These are phyloP conservation scores for Cocos nucifera DNA, from an alignment of 176 grass and related monocot species.

Conservation along the genomic window DNA sequence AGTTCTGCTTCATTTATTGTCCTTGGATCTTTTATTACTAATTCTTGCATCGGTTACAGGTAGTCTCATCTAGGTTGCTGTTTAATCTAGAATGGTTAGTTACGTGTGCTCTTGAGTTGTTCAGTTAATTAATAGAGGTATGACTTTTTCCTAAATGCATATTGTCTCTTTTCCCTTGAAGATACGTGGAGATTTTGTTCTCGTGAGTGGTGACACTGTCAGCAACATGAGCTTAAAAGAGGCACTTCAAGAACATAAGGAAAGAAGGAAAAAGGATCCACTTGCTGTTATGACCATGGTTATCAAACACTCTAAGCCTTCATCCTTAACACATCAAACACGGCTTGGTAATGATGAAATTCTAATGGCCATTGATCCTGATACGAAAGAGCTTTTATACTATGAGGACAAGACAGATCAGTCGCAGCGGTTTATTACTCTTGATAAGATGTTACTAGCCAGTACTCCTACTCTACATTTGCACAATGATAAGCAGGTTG, in stretches of 20 bases:
- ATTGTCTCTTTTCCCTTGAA: conserved; percentile 23
- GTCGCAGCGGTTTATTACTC: conserved; percentile 34
- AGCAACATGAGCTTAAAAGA: conserved; percentile 83
- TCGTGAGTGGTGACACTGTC: conserved; percentile 91
- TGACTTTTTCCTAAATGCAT: no score
- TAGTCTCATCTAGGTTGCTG: no score
- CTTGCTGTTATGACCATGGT: conserved; percentile 97
- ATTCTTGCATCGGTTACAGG: no score
- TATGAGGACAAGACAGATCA: conserved; percentile 72
- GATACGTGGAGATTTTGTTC: conserved; percentile 94
- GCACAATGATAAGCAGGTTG: conserved; percentile 84
- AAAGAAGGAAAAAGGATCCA: conserved; percentile 77
- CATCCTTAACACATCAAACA: conserved; percentile 52
- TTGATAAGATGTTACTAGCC: conserved; percentile 71
- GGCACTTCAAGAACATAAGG: conserved; percentile 75
- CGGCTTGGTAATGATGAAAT: conserved; percentile 82
- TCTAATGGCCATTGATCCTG: conserved; percentile 68
- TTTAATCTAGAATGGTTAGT: no score
- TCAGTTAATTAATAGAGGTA: no score
- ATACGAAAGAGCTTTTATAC: conserved; percentile 72
- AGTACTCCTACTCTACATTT: conserved; percentile 64
- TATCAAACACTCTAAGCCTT: conserved; percentile 75
- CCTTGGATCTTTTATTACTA: no score
- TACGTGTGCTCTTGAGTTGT: no score
- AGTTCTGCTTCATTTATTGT: no score